Evolutionary conservation across 257 asterid species (phyloP), one percentile per base, ranked within the genome.

Genomic region (Solanum chiquidenum): DNA sequence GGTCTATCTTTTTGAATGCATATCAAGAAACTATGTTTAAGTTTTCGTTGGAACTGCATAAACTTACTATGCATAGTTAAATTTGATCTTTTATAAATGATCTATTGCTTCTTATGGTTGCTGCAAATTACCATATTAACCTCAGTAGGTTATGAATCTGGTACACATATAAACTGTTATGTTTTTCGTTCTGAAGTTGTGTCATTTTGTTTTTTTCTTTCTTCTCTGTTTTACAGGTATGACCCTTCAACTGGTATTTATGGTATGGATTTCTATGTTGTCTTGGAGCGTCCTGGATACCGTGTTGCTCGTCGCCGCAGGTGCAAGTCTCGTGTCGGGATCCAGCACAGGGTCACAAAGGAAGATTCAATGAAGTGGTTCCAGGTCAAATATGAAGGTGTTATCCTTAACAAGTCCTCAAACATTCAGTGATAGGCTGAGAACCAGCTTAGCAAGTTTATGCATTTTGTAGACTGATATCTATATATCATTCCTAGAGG

Each of bases 201-300:
- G 3, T 73, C 37, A 73, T 66, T 77, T 35, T 76, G 10, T 66
- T 71, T 1, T 72, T 27, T 68, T 87, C 31, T 31, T 23, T 87
- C 31, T 31, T 23, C n/a, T 29, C 12, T 62, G 0, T 46, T 79
- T 0, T 29, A 0, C 91, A 94, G 98, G 84, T 95, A 95, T 85
- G 98, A 95, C 83, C 98, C 98, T 21, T 95, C 98, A 42, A 95
- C 98, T 16, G 98, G 98, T 77, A 95, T 95, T 55, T 95, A 95
- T 71, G 98, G 98, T 38, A 95, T 95, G 98, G 98, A 95, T 88
- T 95, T 95, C 96, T 95, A 37, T 31, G 93, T 94, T 20, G 96
- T 93, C 33, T 86, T 93, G 91, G 95, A 93, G 86, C 93, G 96
- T 55, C 93, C 98, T 64, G 98, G 98, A n/a, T 94, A 94, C 85